phyloP scores from a whole-genome alignment of 257 asterid species.

The Solanum virginianum region DNA sequence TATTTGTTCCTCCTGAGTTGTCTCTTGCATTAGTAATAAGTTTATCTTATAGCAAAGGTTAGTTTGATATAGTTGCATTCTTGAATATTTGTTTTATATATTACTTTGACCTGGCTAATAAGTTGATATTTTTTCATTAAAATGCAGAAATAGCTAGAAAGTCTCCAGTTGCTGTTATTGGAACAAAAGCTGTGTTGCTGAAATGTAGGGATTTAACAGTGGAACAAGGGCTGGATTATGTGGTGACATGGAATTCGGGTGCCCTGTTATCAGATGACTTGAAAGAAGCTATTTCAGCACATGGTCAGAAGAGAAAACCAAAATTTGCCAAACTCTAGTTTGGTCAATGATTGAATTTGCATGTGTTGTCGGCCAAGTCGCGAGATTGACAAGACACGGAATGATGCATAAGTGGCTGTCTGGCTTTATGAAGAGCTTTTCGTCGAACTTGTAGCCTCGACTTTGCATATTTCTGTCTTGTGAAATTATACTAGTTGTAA shows the following conservation, averaged over 20 bases:
- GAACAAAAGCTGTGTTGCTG: constrained; percentile 72
- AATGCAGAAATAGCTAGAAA: constrained; percentile 49
- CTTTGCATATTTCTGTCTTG: not conserved
- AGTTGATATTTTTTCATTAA: not conserved
- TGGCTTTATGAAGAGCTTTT: not conserved
- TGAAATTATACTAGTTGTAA: not conserved
- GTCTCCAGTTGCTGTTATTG: constrained; percentile 67
- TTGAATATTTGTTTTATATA: not conserved
- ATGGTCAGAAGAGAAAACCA: constrained; percentile 50
- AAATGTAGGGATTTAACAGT: constrained; percentile 46
- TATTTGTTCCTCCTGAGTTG: not conserved
- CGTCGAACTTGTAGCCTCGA: not conserved
- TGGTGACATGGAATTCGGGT: constrained; percentile 80
- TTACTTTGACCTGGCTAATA: not conserved
- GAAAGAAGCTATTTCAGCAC: constrained; percentile 55
- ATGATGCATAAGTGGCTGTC: not conserved
- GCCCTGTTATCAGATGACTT: constrained; percentile 48
- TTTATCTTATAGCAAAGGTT: not conserved
- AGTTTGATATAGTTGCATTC: not conserved
- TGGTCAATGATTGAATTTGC: not conserved
- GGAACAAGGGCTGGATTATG: constrained; percentile 83
- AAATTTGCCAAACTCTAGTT: constrained; percentile 44
- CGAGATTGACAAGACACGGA: not conserved
- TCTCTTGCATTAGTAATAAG: not conserved
- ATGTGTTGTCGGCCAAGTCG: not conserved